phyloP scores from a whole-genome alignment of 2,329 filamentous ascomycete species.

The Stachybotrys chartarum region DNA sequence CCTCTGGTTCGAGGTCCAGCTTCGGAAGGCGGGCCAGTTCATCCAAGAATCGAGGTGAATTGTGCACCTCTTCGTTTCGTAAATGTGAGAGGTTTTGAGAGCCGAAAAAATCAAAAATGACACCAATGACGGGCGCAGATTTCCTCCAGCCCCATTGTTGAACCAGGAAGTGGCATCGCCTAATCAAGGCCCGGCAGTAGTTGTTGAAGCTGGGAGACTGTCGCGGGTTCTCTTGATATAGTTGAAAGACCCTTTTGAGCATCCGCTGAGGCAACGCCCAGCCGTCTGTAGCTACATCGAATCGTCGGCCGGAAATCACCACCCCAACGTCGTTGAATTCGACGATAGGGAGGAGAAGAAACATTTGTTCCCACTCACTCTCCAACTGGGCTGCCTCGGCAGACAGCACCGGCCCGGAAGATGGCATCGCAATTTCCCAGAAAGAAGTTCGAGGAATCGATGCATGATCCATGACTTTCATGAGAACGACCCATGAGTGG shows the following conservation, averaged over 20 bases:
- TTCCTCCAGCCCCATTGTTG: conserved; percentile 59
- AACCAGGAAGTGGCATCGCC: conserved; percentile 56
- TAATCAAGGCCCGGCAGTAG: conserved; percentile 53
- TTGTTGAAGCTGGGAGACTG: conserved; percentile 58
- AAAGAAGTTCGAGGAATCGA: conserved; percentile 47
- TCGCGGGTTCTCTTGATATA: conserved; percentile 47
- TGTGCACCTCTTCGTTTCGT: conserved; percentile 56
- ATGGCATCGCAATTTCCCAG: conserved; percentile 49
- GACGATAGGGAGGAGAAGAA: conserved; percentile 52
- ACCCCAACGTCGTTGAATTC: conserved; percentile 52
- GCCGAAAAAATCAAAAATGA: conserved; percentile 63
- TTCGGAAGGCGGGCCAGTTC: conserved; percentile 39
- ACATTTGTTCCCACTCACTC: conserved; percentile 49
- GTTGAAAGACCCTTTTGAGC: conserved; percentile 47
- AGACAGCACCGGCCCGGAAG: conserved; percentile 27
- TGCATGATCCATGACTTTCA: conserved; percentile 44
- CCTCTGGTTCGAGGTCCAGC: conserved; percentile 43
- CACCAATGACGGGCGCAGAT: conserved; percentile 49
- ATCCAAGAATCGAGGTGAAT: conserved; percentile 55
- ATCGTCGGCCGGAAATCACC: conserved; percentile 26
- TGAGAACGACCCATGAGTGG: conserved; percentile 52
- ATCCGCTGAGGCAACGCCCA: conserved; percentile 54
- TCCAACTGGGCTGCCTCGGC: conserved; percentile 45
- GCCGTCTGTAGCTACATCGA: conserved; percentile 36
- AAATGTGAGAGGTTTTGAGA: conserved; percentile 54